Percentiles rank a stretch among this genome's conserved stretches.
These are phyloP conservation scores for Naegleria lovaniensis DNA, from an alignment of 208 protist genomes.

Conservation along the genomic window DNA sequence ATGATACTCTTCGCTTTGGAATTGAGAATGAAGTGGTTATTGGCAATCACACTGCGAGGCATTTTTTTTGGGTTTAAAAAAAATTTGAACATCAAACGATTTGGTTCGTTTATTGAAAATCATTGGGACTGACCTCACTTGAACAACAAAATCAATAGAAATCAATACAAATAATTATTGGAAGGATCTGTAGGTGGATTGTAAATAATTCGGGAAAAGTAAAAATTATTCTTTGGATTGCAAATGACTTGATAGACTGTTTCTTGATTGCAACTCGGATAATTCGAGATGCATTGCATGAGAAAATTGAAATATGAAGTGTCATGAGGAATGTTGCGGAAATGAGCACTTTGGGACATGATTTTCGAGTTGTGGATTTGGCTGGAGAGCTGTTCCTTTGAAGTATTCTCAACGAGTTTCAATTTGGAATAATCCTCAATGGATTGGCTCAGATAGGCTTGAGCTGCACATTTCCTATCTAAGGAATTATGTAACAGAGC, in stretches of 20 bases:
- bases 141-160: no score
- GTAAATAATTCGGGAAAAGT: not conserved
- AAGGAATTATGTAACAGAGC: not conserved
- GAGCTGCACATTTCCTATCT: not conserved
- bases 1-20: not conserved
- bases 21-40: not conserved
- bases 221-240: not conserved
- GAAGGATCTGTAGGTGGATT: not conserved
- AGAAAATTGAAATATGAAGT: not conserved
- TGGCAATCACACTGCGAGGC: not conserved
- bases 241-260: conserved; percentile 6
- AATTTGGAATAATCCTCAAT: not conserved
- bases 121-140: no score
- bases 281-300: not conserved
- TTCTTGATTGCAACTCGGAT: not conserved
- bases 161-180: not conserved
- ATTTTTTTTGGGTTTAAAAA: not conserved
- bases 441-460: not conserved
- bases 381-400: not conserved
- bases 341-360: not conserved
- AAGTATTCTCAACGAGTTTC: not conserved
- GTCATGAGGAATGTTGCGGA: not conserved
- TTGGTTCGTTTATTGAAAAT: no score
- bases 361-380: not conserved
- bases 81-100: no score